phyloP scores from a whole-genome alignment of 257 asterid species.

The Scutellaria barbata region DNA sequence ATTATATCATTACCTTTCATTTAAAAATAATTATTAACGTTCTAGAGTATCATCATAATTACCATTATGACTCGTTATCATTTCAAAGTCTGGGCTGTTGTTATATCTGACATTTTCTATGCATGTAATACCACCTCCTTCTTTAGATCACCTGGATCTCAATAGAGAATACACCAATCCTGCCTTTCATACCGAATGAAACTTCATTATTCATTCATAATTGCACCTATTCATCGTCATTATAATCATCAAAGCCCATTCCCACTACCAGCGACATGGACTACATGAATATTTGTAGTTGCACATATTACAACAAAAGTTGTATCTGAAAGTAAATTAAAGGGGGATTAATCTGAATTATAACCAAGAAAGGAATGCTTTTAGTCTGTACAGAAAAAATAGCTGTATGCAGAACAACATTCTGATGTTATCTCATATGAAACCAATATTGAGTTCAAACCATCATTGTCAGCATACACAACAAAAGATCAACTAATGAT shows the following conservation, averaged over 20 bases:
- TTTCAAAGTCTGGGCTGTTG: background rate
- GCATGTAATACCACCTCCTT: background rate
- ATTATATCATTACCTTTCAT: background rate
- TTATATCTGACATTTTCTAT: background rate
- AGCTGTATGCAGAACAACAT: no score
- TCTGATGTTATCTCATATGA: no score
- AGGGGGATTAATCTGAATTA: no score
- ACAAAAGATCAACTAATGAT: no score
- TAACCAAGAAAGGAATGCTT: no score
- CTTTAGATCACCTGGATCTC: background rate
- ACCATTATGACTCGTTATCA: slow-evolving; percentile 2
- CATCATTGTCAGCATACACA: no score
- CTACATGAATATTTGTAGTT: no score
- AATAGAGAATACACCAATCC: background rate
- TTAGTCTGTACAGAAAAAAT: no score
- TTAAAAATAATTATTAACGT: background rate
- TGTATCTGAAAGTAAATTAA: no score
- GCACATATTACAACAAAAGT: no score
- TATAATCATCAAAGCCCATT: background rate
- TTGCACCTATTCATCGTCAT: background rate
- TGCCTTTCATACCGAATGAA: background rate
- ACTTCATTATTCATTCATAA: background rate
- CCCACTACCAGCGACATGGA: background rate
- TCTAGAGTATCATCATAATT: background rate
- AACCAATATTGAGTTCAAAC: no score